These are phyloP conservation scores for Croton laevigatus DNA, from an alignment of 441 rosid species.

Conservation along the genomic window DNA sequence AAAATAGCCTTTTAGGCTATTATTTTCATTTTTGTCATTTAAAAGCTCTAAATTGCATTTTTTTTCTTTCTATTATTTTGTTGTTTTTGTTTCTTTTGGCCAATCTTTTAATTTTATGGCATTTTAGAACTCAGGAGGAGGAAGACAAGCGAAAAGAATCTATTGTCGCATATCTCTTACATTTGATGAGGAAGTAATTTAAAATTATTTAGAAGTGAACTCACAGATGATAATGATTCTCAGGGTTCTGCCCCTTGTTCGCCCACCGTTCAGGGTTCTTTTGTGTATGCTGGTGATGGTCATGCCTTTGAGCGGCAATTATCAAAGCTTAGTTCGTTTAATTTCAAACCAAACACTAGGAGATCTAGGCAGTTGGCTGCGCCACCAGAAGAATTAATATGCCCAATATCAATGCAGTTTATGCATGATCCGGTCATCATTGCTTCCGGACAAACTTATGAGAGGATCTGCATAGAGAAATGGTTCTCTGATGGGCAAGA, in stretches of 20 bases:
- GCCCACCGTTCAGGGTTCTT: conserved; percentile 57
- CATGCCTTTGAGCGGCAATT: conserved; percentile 76
- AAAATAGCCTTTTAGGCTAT: too few relatives aligned
- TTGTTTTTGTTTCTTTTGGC: too few relatives aligned
- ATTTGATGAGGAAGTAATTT: conserved; percentile 95
- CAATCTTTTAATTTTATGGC: too few relatives aligned
- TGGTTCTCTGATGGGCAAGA: conserved; percentile 94
- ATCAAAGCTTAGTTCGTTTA: conserved; percentile 74
- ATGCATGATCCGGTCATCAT: conserved; percentile 98
- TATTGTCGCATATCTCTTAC: conserved; percentile 88
- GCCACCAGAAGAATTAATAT: conserved; percentile 95
- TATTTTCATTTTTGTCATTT: too few relatives aligned
- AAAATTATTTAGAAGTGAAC: conserved; percentile 83
- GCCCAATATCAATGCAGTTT: conserved; percentile 95
- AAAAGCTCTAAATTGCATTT: too few relatives aligned
- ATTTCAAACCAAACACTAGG: conserved; percentile 51
- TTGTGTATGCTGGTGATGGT: conserved; percentile 50
- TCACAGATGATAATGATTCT: conserved; percentile 86
- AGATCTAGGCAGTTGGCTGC: conserved; percentile 68
- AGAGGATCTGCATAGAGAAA: conserved; percentile 91
- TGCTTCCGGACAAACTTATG: conserved; percentile 98
- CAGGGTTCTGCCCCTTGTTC: conserved; percentile 93
- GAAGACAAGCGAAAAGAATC: conserved; percentile 98
- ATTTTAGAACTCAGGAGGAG: conserved; percentile 85
- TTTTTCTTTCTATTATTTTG: too few relatives aligned